phyloP scores from a whole-genome alignment of 2,329 filamentous ascomycete genomes.

The Alternaria brassicae region DNA sequence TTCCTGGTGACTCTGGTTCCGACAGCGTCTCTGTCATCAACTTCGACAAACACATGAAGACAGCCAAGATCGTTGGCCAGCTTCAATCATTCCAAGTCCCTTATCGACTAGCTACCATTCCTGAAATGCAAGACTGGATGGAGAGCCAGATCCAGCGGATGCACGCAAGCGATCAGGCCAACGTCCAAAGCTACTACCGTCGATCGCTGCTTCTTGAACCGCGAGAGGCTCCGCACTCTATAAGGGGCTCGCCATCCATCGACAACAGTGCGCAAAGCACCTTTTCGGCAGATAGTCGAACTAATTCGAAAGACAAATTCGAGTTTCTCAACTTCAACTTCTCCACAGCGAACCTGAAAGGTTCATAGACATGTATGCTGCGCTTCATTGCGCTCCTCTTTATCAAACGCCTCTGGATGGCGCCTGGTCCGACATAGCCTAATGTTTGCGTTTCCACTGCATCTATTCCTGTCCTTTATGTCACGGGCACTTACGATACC shows the following conservation, averaged over 20 bases:
- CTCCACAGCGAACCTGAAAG: conserved; percentile 41
- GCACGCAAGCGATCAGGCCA: conserved; percentile 67
- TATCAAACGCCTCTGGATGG: conserved; percentile 14
- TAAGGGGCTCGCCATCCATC: conserved; percentile 35
- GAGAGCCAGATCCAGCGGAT: conserved; percentile 80
- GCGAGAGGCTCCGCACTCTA: conserved; percentile 57
- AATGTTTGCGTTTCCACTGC: conserved; percentile 31
- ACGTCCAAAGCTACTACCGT: conserved; percentile 74
- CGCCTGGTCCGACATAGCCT: conserved; percentile 29
- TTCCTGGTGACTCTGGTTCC: conserved; percentile 63
- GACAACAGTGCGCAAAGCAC: conserved; percentile 37
- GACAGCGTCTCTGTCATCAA: conserved; percentile 87
- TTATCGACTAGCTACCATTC: conserved; percentile 80
- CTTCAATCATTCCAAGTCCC: conserved; percentile 96
- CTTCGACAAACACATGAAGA: conserved; percentile 95
- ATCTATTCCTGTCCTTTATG: conserved; percentile 28
- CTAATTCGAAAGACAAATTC: conserved; percentile 46
- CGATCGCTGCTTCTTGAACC: conserved; percentile 87
- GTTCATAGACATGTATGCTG: conserved; percentile 34
- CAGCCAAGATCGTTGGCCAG: conserved; percentile 93
- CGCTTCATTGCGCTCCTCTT: conserved; percentile 31
- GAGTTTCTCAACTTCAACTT: conserved; percentile 50
- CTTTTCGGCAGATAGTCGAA: conserved; percentile 39
- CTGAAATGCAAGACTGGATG: conserved; percentile 94
- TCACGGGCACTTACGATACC: conserved; percentile 43